phyloP scores from a whole-genome alignment of 352 stramenopile genomes.

The Phytopythium boreale region DNA sequence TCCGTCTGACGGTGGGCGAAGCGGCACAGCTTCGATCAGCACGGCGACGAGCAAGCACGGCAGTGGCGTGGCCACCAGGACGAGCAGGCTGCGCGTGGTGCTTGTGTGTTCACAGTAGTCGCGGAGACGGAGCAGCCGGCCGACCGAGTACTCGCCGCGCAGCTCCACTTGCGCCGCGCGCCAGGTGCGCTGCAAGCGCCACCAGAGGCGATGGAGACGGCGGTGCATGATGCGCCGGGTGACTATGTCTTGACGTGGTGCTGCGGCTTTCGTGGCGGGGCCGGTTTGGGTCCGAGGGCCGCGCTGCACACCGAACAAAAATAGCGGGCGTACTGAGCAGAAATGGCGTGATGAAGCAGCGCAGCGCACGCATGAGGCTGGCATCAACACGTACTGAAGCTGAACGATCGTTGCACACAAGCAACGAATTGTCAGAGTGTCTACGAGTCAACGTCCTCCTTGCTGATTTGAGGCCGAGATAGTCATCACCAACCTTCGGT shows the following conservation, averaged over 20 bases:
- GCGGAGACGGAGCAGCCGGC: conserved; percentile 3
- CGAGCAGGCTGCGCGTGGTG: not conserved
- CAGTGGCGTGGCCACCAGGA: not conserved
- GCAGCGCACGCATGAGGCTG: no score
- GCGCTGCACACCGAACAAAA: no score
- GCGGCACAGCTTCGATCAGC: not conserved
- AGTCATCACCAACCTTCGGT: no score
- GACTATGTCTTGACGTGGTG: not conserved
- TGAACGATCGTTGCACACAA: no score
- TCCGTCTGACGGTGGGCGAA: not conserved
- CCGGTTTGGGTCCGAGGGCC: no score
- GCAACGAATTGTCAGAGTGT: no score
- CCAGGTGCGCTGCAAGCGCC: not conserved
- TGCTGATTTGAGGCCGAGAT: no score
- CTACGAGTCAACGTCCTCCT: no score
- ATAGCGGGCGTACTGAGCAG: no score
- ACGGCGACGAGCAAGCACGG: not conserved
- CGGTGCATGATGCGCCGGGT: not conserved
- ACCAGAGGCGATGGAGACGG: not conserved
- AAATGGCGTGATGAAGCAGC: no score
- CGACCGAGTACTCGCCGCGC: conserved; percentile 11
- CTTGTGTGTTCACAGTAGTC: conserved; percentile 1
- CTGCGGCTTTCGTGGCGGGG: no score
- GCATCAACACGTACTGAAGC: no score
- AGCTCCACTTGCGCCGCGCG: conserved; percentile 14